phyloP scores from a whole-genome alignment of 1,139 yeast species.

The Meyerozyma guilliermondii region DNA sequence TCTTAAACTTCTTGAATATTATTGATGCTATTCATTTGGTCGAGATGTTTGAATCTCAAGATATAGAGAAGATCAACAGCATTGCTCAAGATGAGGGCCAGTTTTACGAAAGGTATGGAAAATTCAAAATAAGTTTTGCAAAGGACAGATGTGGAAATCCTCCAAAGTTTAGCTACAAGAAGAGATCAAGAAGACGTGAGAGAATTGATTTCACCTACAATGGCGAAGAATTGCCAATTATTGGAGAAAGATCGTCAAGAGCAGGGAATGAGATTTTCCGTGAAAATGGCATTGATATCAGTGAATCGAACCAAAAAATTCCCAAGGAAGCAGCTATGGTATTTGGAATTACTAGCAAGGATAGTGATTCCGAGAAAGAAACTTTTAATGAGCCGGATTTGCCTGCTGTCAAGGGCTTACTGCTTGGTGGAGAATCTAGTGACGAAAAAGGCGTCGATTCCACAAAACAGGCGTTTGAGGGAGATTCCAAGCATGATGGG shows the following conservation, averaged over 20 bases:
- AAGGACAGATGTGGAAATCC: conserved; percentile 48
- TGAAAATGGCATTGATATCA: conserved; percentile 5
- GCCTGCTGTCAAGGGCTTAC: conserved; percentile 40
- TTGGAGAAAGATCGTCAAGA: background rate
- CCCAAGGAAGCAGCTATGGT: conserved; percentile 44
- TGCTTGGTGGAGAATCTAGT: conserved; percentile 8
- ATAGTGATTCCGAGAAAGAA: conserved; percentile 6
- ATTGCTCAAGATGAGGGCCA: conserved; percentile 20
- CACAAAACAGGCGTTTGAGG: conserved; percentile 1
- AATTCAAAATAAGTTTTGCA: conserved; percentile 41
- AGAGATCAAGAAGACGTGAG: conserved; percentile 15
- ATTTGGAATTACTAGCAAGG: conserved; percentile 37
- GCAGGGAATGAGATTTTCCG: background rate
- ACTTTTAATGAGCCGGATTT: conserved; percentile 13
- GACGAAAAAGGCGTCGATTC: conserved; percentile 4
- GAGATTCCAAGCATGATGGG: conserved; percentile 2
- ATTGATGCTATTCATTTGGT: conserved; percentile 34
- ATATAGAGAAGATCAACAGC: conserved; percentile 14
- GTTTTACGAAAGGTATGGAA: conserved; percentile 32
- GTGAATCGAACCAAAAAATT: conserved; percentile 19
- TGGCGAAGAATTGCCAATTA: background rate
- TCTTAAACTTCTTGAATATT: conserved; percentile 39
- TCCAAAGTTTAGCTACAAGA: conserved; percentile 28
- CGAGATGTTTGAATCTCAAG: conserved; percentile 25
- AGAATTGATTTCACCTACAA: background rate